These are phyloP conservation scores for Spongispora temasekensis DNA, from an alignment of 1,284 basidiomycete species.

Conservation along the genomic window DNA sequence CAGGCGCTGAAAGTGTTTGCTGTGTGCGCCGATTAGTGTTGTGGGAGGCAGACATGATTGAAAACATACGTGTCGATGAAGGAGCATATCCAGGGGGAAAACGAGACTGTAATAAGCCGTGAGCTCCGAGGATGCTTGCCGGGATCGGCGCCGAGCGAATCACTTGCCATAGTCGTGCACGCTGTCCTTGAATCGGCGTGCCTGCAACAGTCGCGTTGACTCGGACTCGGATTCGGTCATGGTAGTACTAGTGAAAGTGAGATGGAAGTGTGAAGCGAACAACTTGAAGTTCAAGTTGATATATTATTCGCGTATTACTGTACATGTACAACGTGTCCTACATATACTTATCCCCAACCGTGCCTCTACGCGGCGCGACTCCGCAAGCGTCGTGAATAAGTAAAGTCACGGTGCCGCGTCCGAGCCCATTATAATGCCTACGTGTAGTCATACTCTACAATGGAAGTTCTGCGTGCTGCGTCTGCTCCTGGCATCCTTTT, in stretches of 20 bases:
- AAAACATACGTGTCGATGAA: constrained; percentile 45
- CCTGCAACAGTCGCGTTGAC: constrained; percentile 9
- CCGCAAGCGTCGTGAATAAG: no score
- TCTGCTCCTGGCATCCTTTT: no score
- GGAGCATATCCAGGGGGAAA: constrained; percentile 39
- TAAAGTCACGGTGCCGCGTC: no score
- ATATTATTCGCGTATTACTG: no score
- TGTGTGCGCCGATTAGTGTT: constrained; percentile 26
- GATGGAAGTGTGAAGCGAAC: neutral
- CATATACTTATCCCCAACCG: no score
- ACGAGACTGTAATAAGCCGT: constrained; percentile 32
- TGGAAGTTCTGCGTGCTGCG: no score
- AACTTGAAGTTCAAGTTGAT: no score
- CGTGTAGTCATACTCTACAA: no score
- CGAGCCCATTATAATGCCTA: no score
- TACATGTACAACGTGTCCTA: no score
- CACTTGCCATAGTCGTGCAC: constrained; percentile 36
- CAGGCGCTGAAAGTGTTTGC: constrained; percentile 73
- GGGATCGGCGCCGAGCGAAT: no score
- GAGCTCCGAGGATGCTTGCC: neutral
- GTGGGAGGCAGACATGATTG: neutral
- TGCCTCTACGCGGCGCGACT: no score
- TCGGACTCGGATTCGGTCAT: constrained; percentile 5
- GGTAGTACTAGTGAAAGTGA: neutral
- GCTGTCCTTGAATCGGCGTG: constrained; percentile 34